Conservation (phyloP, 257 asterid species). For the Jasminum sambac region DNA sequence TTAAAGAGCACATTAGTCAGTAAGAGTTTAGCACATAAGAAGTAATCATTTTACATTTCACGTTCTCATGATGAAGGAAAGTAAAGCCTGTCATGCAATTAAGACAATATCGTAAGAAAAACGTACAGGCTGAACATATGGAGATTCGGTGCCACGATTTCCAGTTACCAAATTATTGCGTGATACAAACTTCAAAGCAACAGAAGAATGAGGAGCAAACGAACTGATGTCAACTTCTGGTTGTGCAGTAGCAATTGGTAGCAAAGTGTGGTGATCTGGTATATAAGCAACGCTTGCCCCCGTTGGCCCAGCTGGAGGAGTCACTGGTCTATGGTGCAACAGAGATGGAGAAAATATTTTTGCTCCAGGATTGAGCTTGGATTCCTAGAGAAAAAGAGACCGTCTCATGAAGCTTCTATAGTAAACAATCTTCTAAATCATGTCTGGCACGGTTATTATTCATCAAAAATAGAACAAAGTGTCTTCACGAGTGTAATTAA, state of each 20-base stretch:
- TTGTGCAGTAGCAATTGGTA: slow-evolving; percentile 47
- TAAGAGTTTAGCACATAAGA: background rate
- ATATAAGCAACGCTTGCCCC: slow-evolving; percentile 43
- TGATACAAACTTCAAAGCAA: slow-evolving; percentile 55
- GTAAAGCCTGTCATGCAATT: background rate
- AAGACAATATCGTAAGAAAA: slow-evolving; percentile 6
- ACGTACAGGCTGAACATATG: slow-evolving; percentile 67
- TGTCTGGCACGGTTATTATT: background rate
- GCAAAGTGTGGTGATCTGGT: slow-evolving; percentile 37
- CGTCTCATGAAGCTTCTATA: slow-evolving; percentile 22
- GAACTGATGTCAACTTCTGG: slow-evolving; percentile 52
- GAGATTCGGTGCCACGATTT: slow-evolving; percentile 50
- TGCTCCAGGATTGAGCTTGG: slow-evolving; percentile 92
- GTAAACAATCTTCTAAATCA: slow-evolving; percentile 5
- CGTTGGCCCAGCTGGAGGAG: slow-evolving; percentile 53
- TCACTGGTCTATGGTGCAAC: slow-evolving; percentile 43
- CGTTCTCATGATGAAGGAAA: slow-evolving; percentile 25
- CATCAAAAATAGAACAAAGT: background rate
- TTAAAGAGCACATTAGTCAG: slow-evolving; percentile 15
- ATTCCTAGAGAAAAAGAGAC: slow-evolving; percentile 48
- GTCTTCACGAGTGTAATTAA: background rate
- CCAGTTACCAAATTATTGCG: slow-evolving; percentile 40
- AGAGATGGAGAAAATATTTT: slow-evolving; percentile 72
- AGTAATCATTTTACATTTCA: slow-evolving; percentile 3
- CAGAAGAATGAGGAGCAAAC: slow-evolving; percentile 41